These are phyloP conservation scores for Symmetrospora coprosmae DNA, from an alignment of 768 basidiomycete genomes.

Conservation along the genomic window DNA sequence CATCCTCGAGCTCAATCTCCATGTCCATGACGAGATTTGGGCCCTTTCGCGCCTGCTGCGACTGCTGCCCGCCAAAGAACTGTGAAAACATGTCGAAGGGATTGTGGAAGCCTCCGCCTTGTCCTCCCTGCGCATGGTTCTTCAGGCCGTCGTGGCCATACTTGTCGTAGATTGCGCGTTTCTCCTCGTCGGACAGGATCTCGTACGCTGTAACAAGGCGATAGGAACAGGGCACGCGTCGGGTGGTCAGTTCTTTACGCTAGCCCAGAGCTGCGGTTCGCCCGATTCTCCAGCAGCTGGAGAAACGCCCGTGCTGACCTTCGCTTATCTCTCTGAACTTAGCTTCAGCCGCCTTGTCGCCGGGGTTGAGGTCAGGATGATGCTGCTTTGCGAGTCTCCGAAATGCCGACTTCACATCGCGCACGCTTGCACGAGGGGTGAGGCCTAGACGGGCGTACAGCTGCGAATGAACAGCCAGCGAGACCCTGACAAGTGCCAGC, in stretches of 20 bases:
- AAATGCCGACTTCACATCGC: slow-evolving; percentile 77
- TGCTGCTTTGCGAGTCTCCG: slow-evolving; percentile 62
- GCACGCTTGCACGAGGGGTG: neutral
- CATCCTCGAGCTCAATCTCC: slow-evolving; percentile 35
- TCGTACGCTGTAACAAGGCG: slow-evolving; percentile 58
- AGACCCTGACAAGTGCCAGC: no score
- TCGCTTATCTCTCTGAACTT: slow-evolving; percentile 82
- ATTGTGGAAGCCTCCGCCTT: slow-evolving; percentile 59
- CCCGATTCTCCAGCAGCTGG: no score
- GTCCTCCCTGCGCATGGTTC: slow-evolving; percentile 51
- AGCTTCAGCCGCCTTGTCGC: slow-evolving; percentile 55
- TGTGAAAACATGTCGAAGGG: slow-evolving; percentile 88
- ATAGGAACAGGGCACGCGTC: neutral
- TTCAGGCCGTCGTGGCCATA: slow-evolving; percentile 91
- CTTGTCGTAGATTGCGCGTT: slow-evolving; percentile 83
- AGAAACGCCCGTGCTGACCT: slow-evolving; percentile 44
- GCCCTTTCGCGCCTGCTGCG: slow-evolving; percentile 36
- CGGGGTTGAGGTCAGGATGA: slow-evolving; percentile 92
- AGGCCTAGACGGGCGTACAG: no score
- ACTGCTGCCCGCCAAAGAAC: slow-evolving; percentile 58
- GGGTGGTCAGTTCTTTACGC: neutral
- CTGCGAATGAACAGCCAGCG: no score
- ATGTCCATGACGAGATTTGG: slow-evolving; percentile 39
- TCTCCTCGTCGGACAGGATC: slow-evolving; percentile 77
- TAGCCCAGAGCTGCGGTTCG: no score